Evolutionary conservation across 2,329 filamentous ascomycete species (phyloP).

Genomic region (Nothophaeocryptopus gaeumannii): DNA sequence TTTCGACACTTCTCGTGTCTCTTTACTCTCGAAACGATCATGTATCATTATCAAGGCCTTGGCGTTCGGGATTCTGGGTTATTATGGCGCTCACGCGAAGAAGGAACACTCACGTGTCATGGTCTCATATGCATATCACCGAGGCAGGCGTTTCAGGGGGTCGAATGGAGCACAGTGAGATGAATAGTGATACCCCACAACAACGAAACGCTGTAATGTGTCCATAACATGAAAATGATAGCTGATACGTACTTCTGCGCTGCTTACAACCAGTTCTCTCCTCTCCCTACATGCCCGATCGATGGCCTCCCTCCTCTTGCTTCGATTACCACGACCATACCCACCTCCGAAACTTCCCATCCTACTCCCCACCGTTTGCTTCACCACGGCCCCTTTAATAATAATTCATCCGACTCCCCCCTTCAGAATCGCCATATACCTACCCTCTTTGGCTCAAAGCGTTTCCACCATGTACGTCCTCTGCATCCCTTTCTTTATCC

Average conservation of each 20-base stretch:
- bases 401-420: background rate
- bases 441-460: background rate
- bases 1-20: background rate
- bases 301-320: background rate
- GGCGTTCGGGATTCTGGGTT: no score
- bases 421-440: background rate
- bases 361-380: no score
- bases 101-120: no score
- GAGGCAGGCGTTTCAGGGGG: no score
- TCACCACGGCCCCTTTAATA: background rate
- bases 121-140: no score
- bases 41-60: background rate
- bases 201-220: no score
- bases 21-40: background rate
- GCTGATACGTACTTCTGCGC: background rate
- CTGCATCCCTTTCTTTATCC: background rate
- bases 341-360: constrained; percentile 2
- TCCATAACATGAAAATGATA: no score
- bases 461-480: constrained; percentile 1
- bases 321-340: background rate
- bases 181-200: no score
- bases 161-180: no score
- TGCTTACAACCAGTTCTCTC: background rate
- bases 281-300: background rate
- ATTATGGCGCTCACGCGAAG: no score